phyloP scores from a whole-genome alignment of 2,329 filamentous ascomycete species.

The Metarhizium robertsii region DNA sequence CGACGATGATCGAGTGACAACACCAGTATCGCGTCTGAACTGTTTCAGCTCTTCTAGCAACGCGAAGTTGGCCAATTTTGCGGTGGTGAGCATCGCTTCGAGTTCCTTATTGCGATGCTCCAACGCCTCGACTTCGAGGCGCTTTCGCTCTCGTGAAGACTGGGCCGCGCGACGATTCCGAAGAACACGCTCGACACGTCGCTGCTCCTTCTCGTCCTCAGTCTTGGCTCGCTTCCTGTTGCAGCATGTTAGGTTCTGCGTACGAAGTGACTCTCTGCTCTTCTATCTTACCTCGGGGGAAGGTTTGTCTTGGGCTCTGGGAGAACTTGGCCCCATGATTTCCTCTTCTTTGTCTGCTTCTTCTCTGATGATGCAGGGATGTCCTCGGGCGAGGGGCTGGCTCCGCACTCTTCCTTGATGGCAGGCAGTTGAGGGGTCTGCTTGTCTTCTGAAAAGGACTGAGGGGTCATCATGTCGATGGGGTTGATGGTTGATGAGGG shows the following conservation, averaged over 20 bases:
- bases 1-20: conserved; percentile 29
- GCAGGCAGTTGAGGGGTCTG: conserved; percentile 13
- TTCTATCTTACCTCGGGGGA: conserved; percentile 61
- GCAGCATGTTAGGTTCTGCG: background rate
- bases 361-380: conserved; percentile 37
- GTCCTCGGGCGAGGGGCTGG: conserved; percentile 4
- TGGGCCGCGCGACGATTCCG: conserved; percentile 93
- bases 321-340: conserved; percentile 96
- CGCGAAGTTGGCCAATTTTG: conserved; percentile 42
- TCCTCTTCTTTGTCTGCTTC: conserved; percentile 84
- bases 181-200: conserved; percentile 92
- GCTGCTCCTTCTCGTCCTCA: conserved; percentile 97
- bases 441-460: conserved; percentile 26
- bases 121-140: conserved; percentile 77
- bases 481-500: conserved; percentile 31
- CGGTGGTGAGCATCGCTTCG: conserved; percentile 50
- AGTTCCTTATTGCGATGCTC: conserved; percentile 67
- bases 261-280: background rate
- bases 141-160: conserved; percentile 90
- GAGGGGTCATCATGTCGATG: conserved; percentile 40
- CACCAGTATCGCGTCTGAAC: conserved; percentile 34
- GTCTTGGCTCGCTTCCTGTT: conserved; percentile 92
- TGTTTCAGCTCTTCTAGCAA: conserved; percentile 41
- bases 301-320: conserved; percentile 95
- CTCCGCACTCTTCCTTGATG: conserved; percentile 15